Evolutionary conservation across 106 monocot genomes (phyloP).

Genomic region (Allium cepa): DNA sequence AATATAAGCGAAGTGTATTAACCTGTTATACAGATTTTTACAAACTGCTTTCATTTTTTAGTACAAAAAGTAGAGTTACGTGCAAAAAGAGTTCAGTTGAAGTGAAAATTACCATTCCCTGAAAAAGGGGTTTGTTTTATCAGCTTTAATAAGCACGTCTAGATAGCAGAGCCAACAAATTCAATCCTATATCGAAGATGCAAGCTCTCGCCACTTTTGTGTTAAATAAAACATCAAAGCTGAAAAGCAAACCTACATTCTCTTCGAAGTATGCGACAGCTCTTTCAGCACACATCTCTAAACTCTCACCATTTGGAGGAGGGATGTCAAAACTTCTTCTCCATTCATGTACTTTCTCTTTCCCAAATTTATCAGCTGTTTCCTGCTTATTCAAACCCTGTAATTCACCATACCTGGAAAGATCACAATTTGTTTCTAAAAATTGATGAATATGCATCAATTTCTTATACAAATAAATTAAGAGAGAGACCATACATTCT

Average conservation of each 20-base stretch:
- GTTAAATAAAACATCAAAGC: no score
- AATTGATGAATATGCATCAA: neutral
- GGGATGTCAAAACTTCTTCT: slow-evolving; percentile 95
- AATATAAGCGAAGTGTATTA: no score
- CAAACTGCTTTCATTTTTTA: no score
- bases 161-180: no score
- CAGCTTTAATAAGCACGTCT: no score
- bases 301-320: slow-evolving; percentile 90
- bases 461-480: neutral
- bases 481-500: slow-evolving; percentile 52
- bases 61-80: no score
- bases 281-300: slow-evolving; percentile 94
- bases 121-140: no score
- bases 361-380: slow-evolving; percentile 82
- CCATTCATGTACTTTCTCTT: slow-evolving; percentile 84
- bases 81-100: no score
- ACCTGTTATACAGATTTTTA: no score
- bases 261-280: slow-evolving; percentile 90
- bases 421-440: neutral
- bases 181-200: no score
- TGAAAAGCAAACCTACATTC: slow-evolving; percentile 22
- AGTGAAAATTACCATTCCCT: no score
- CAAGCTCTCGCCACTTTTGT: no score
- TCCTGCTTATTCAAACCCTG: slow-evolving; percentile 98
- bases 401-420: slow-evolving; percentile 86